A percentile compares a stretch with the other conserved stretches of the same genome.
Evolutionary conservation across 139 green algal genomes (phyloP).

Genomic region (Mychonastes homosphaera): DNA sequence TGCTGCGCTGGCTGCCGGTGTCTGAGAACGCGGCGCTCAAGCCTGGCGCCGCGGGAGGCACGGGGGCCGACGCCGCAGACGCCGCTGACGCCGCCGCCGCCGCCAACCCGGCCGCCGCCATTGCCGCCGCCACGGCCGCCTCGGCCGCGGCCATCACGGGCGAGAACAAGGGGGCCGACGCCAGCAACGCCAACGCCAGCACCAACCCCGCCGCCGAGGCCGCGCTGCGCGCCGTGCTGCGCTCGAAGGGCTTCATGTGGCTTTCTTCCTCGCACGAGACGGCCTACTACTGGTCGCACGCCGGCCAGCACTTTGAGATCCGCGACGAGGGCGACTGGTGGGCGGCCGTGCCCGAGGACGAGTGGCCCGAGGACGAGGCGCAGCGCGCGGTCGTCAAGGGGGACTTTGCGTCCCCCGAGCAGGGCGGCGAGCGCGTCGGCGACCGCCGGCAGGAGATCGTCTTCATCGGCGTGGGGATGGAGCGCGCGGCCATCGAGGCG

Average conservation of each 20-base stretch:
- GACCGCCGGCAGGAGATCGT: constrained; percentile 90
- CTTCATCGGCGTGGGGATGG: constrained; percentile 83
- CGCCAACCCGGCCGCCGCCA: too few relatives aligned
- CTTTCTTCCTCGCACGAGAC: constrained; percentile 68
- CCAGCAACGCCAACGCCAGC: too few relatives aligned
- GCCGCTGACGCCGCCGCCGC: too few relatives aligned
- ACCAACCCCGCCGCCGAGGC: too few relatives aligned
- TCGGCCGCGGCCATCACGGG: too few relatives aligned
- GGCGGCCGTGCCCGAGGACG: constrained; percentile 56
- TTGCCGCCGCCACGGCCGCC: too few relatives aligned
- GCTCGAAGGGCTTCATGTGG: constrained; percentile 92
- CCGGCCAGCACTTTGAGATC: constrained; percentile 90
- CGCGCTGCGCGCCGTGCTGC: constrained; percentile 77
- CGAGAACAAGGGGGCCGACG: too few relatives aligned
- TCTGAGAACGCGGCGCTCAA: constrained; percentile 59
- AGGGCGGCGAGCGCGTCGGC: constrained; percentile 42
- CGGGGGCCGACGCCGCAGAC: constrained; percentile 37
- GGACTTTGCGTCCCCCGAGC: constrained; percentile 40
- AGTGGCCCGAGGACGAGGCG: constrained; percentile 57
- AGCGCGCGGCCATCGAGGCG: constrained; percentile 55
- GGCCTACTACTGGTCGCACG: constrained; percentile 84
- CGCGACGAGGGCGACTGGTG: constrained; percentile 77
- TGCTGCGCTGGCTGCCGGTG: constrained; percentile 81
- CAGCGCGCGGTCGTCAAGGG: constrained; percentile 54
- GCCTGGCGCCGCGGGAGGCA: constrained; percentile 20